A percentile compares a stretch with the other conserved stretches of the same genome.
Evolutionary conservation across 208 protist species (phyloP).

Genomic region (Novymonas esmeraldas): DNA sequence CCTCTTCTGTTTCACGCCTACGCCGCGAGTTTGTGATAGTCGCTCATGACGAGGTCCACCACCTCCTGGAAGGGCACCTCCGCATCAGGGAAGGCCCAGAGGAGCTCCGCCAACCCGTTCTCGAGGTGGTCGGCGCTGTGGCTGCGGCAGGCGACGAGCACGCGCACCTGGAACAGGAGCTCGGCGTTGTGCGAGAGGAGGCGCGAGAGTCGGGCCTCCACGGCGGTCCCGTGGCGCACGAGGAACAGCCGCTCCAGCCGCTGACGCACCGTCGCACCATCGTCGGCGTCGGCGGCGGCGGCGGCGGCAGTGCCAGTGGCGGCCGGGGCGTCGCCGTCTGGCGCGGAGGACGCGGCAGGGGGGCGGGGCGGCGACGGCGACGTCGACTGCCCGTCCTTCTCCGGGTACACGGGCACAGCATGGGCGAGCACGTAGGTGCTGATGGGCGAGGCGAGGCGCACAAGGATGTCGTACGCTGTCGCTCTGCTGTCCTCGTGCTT

Average conservation of each 20-base stretch:
- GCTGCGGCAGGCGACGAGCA: conserved; percentile 25
- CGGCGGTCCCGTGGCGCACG: conserved; percentile 1
- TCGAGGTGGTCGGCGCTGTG: conserved; percentile 5
- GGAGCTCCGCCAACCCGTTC: conserved; percentile 7
- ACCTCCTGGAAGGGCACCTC: conserved; percentile 10
- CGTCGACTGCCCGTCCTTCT: background rate
- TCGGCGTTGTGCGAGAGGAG: conserved; percentile 9
- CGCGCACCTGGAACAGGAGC: conserved; percentile 25
- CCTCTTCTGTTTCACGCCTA: too few relatives aligned
- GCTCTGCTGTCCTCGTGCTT: conserved; percentile 63
- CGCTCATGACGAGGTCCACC: conserved; percentile 6
- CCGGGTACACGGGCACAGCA: conserved; percentile 51
- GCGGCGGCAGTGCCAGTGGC: background rate
- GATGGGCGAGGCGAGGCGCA: conserved; percentile 40
- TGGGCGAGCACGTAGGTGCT: conserved; percentile 36
- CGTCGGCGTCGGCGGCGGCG: background rate
- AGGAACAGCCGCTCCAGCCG: conserved; percentile 17
- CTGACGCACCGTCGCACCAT: conserved; percentile 9
- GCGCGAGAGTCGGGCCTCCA: conserved; percentile 5
- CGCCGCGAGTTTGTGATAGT: conserved; percentile 9
- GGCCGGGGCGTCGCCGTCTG: background rate
- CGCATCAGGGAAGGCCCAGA: conserved; percentile 14
- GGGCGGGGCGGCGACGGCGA: conserved; percentile 13
- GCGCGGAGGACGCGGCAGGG: conserved; percentile 2
- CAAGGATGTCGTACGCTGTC: conserved; percentile 62